These are phyloP conservation scores for Tremella yokohamensis DNA, from an alignment of 768 basidiomycete genomes.

Conservation along the genomic window DNA sequence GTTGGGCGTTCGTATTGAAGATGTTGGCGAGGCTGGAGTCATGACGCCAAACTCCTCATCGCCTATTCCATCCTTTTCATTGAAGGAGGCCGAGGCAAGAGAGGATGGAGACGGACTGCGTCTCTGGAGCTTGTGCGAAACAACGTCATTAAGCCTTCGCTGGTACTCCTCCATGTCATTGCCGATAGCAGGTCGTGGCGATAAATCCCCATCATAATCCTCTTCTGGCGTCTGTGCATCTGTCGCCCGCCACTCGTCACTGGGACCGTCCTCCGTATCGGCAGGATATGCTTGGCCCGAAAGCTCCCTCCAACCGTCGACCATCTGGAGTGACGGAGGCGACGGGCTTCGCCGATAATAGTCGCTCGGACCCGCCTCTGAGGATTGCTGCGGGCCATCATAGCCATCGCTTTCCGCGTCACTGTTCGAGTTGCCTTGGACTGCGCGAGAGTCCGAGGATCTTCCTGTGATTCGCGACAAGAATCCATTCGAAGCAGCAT, in stretches of 20 bases:
- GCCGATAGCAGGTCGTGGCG: neutral
- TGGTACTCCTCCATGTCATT: constrained; percentile 9
- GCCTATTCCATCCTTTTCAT: constrained; percentile 1
- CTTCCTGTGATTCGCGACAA: neutral
- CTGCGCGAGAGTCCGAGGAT: constrained; percentile 1
- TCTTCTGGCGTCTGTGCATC: neutral
- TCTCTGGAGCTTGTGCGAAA: neutral
- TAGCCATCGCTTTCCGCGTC: neutral
- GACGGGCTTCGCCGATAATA: constrained; percentile 19
- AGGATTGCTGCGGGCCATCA: neutral
- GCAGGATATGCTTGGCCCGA: neutral
- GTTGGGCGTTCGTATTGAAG: neutral
- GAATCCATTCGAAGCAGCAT: neutral
- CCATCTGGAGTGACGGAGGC: neutral
- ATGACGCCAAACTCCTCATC: constrained; percentile 21
- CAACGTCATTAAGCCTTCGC: neutral
- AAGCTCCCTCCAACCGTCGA: constrained; percentile 17
- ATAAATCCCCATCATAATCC: neutral
- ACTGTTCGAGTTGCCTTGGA: neutral
- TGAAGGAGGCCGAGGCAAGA: neutral
- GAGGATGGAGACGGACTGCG: neutral
- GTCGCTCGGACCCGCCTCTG: constrained; percentile 22
- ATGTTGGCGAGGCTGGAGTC: constrained; percentile 2
- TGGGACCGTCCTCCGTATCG: constrained; percentile 16
- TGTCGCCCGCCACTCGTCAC: constrained; percentile 11